A percentile compares a stretch with the other conserved stretches of the same genome.
phyloP scores from a whole-genome alignment of 192 early-diverging fungal species.

The Spizellomyces sp. region DNA sequence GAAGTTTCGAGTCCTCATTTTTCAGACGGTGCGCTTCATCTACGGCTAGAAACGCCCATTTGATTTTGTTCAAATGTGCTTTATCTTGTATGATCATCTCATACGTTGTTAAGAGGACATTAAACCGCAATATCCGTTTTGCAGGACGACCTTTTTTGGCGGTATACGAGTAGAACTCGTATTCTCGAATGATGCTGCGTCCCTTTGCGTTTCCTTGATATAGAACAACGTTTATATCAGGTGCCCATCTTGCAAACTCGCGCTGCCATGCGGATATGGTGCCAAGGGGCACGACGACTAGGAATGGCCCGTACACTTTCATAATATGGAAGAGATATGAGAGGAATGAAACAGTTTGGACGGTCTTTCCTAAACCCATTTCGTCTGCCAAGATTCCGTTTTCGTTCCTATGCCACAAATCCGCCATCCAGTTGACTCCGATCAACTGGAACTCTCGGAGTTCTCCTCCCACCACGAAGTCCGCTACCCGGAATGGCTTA shows the following conservation, averaged over 20 bases:
- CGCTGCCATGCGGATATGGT: constrained; percentile 93
- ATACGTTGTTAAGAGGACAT: constrained; percentile 93
- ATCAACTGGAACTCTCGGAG: constrained; percentile 95
- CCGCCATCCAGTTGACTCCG: constrained; percentile 96
- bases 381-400: constrained; percentile 98
- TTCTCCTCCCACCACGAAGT: constrained; percentile 80
- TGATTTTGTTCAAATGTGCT: constrained; percentile 73
- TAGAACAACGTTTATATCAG: constrained; percentile 85
- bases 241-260: constrained; percentile 96
- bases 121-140: constrained; percentile 70
- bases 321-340: constrained; percentile 84
- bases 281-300: constrained; percentile 96
- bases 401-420: constrained; percentile 91
- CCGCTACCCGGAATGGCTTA: constrained; percentile 73
- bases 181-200: constrained; percentile 86
- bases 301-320: constrained; percentile 87
- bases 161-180: constrained; percentile 78
- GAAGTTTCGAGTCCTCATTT: constrained; percentile 91
- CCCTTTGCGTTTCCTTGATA: constrained; percentile 87
- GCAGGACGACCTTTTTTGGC: constrained; percentile 30
- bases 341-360: constrained; percentile 95
- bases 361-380: constrained; percentile 89
- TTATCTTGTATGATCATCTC: constrained; percentile 94
- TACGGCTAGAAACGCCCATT: constrained; percentile 92
- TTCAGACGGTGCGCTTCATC: constrained; percentile 99